Base-by-base conservation (phyloP, 2,329 filamentous ascomycete genomes). In the Arthrobotrys entomopaga region DNA sequence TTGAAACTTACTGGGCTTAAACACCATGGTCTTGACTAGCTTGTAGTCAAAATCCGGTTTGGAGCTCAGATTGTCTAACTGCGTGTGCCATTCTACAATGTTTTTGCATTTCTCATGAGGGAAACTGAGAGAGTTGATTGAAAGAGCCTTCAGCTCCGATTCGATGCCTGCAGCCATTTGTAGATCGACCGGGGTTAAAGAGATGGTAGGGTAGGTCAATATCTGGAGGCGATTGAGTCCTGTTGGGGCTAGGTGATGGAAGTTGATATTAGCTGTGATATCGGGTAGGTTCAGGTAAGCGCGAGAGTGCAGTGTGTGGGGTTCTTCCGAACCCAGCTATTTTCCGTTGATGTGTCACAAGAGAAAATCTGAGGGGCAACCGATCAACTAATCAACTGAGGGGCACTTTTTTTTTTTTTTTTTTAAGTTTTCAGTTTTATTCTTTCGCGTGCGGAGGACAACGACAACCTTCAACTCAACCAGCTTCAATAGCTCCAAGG, bases 1-100 rank as follows among this genome's bases (percentile, higher is more conserved):
- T 6, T 22, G 7, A 48, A 10, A 64, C 77, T 43, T 67, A 79
- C 78, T 79, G 19, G 78, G 78, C 56, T 79, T 79, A 54, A 79
- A 79, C 29, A 79, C 78, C 52, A 79, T 76, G 6, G 78, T 79
- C 56, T 79, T 79, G n/a, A 78, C 76, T 24, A 79, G 48, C 29
- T 76, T 63, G 54, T 78, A 78, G 52, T 77, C 75, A 8, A 73
- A 66, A 50, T 77, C 76, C 42, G 78, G 78, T 8, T 67, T 76
- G 15, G 54, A 29, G 29, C 66, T 42, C 29, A 65, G 65, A 1
- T 59, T 57, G 43, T 77, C 66, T 3, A 79, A 76, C 57, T 78
- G 77, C 42, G 61, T 59, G 57, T 76, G 77, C 78, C 78, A 79
- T 73, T 79, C 77, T 38, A 53, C 52, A 43, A 73, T 65, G 48